phyloP scores from a whole-genome alignment of 352 stramenopile genomes.

The Globisporangium radiosum region DNA sequence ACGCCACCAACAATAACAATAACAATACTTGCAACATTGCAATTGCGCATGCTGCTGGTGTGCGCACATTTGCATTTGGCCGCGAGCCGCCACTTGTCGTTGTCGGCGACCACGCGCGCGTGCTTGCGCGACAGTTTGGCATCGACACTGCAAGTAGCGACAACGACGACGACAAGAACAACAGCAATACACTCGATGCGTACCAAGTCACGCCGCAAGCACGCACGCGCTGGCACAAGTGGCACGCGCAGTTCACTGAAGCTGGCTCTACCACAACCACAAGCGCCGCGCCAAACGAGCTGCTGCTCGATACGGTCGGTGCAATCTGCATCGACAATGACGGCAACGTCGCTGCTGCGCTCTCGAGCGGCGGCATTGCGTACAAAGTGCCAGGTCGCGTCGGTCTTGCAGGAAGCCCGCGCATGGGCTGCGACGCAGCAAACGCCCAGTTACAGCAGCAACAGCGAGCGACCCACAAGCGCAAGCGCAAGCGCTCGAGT shows the following conservation, averaged over 20 bases:
- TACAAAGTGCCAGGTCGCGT: conserved; percentile 62
- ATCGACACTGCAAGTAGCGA: conserved; percentile 21
- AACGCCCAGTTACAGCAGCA: conserved; percentile 14
- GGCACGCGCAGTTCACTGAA: conserved; percentile 26
- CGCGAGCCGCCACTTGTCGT: conserved; percentile 53
- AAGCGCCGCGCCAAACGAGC: conserved; percentile 2
- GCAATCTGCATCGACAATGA: conserved; percentile 47
- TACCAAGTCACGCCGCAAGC: conserved; percentile 36
- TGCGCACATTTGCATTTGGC: conserved; percentile 21
- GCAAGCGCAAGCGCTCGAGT: neutral
- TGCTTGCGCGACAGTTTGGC: conserved; percentile 25
- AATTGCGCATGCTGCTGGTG: neutral
- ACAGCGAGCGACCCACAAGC: conserved; percentile 6
- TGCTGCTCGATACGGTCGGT: conserved; percentile 52
- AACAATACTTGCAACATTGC: neutral
- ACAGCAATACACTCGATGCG: conserved; percentile 13
- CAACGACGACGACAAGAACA: conserved; percentile 15
- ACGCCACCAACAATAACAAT: neutral
- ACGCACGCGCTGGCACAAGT: conserved; percentile 37
- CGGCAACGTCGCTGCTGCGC: conserved; percentile 45
- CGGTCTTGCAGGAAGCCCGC: conserved; percentile 57
- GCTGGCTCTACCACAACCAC: neutral
- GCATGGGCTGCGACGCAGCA: conserved; percentile 44
- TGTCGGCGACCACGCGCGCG: conserved; percentile 34
- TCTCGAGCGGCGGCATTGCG: conserved; percentile 63